Evolutionary conservation across 352 stramenopile species (phyloP).

Genomic region (Peronospora tabacina): DNA sequence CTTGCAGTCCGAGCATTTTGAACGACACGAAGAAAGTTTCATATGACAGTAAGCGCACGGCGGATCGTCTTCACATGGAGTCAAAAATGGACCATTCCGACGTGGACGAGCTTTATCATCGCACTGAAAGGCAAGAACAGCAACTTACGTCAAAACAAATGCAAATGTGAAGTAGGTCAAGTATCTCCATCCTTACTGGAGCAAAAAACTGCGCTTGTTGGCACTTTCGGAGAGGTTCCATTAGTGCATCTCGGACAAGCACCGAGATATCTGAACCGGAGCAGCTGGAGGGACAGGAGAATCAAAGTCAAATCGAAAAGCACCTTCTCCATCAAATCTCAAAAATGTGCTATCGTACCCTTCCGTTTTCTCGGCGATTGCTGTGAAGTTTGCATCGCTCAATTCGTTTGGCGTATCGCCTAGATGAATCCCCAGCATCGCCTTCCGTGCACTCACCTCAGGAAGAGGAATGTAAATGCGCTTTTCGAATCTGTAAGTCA

Average conservation of each 20-base stretch:
- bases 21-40: conserved; percentile 73
- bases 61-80: conserved; percentile 76
- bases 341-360: conserved; percentile 49
- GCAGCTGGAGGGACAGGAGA: conserved; percentile 33
- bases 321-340: neutral
- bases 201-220: conserved; percentile 93
- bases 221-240: conserved; percentile 95
- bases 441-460: conserved; percentile 83
- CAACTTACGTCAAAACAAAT: neutral
- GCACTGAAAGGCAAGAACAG: conserved; percentile 37
- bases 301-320: conserved; percentile 2
- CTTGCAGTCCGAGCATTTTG: conserved; percentile 62
- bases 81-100: conserved; percentile 63
- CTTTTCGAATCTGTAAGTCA: conserved; percentile 92
- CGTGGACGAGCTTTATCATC: conserved; percentile 60
- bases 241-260: conserved; percentile 94
- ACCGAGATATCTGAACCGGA: conserved; percentile 96
- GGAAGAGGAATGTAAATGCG: conserved; percentile 98
- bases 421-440: conserved; percentile 97
- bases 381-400: conserved; percentile 90
- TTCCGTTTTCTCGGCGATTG: conserved; percentile 89
- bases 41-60: conserved; percentile 85
- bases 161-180: neutral
- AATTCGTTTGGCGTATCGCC: conserved; percentile 94
- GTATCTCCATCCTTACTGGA: conserved; percentile 32